Percentiles rank a stretch among this genome's conserved stretches.
phyloP scores from a whole-genome alignment of 2,329 filamentous ascomycete genomes.

The Nemania bipapillata region DNA sequence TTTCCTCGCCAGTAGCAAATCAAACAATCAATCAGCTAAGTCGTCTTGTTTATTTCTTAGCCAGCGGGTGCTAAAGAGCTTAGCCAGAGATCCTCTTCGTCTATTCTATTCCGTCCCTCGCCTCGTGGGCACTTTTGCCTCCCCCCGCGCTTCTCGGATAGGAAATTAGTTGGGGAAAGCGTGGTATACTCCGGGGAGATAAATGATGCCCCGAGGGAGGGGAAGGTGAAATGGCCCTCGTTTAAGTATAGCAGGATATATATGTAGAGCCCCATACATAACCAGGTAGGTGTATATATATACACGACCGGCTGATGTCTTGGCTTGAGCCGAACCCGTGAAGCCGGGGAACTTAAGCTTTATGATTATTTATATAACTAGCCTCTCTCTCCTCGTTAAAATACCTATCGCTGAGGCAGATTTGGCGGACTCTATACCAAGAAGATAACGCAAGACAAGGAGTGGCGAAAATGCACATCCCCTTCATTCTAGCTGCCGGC shows the following conservation, averaged over 20 bases:
- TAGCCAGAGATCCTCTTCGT: slow-evolving; percentile 21
- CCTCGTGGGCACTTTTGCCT: neutral
- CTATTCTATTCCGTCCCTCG: neutral
- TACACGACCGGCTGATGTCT: neutral
- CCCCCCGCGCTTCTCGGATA: slow-evolving; percentile 2
- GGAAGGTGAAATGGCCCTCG: neutral
- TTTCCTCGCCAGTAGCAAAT: slow-evolving; percentile 13
- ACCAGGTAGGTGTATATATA: slow-evolving; percentile 12
- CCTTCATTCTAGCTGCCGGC: slow-evolving; percentile 36
- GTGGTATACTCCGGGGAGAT: neutral
- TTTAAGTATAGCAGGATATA: neutral
- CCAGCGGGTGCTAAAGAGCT: slow-evolving; percentile 16
- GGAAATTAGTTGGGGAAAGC: neutral
- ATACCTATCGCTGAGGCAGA: neutral
- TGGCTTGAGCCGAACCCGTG: neutral
- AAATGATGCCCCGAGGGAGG: too few species aligned
- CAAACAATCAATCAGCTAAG: slow-evolving; percentile 7
- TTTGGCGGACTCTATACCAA: neutral
- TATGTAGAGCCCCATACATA: neutral
- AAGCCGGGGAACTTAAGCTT: neutral
- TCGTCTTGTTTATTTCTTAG: neutral
- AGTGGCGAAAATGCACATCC: slow-evolving; percentile 38
- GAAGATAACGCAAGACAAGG: neutral
- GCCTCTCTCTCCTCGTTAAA: neutral
- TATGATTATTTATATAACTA: neutral